Base-by-base conservation (phyloP, 257 asterid species). In the Verbena officinalis region DNA sequence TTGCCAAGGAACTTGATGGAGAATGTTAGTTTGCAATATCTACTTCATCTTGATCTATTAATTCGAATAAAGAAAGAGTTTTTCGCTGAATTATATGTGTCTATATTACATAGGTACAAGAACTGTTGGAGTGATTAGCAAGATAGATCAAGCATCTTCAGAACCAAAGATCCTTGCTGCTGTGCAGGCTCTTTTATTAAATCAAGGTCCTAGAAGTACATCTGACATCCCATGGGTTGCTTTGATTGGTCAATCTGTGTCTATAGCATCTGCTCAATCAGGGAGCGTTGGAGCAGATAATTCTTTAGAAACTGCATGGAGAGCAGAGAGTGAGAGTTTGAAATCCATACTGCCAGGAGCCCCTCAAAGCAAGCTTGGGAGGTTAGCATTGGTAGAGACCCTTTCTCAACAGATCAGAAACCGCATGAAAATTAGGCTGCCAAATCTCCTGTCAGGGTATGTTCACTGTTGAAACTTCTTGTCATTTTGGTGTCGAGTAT, bases 201-300 rank as follows among this genome's bases (percentile, higher is more conserved):
- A 83, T 75, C 96, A 94, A 83, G 99, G 99, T 67, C 99, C 99
- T 40, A 73, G 96, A 74, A 90, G 93, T 73, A 86, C 95, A 62
- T 78, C 93, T 57, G 97, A 94, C 78, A 86, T 94, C 67, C 95
- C 96, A 0, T 94, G 97, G 97, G 99, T 94, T 67, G 99, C 95
- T 77, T 86, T 94, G 83, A 94, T 94, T 80, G 98, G 98, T 61
- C 98, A 91, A 69, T 91, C 98, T 1, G 97, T 91, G 38, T 65
- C 98, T 40, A 89, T 91, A 65, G 96, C 98, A 54, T 85, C 98
- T 73, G 81, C 96, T 36, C 98, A 88, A 77, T 78, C 98, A 27
- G 95, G 98, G 58, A 83, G 78, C 34, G 79, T 39, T 73, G 95
- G 96, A 46, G 69, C 84, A 64, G 98, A 91, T 54, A 91, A 84